These are phyloP conservation scores for Mentha longifolia DNA, from an alignment of 257 asterid species.

Conservation along the genomic window DNA sequence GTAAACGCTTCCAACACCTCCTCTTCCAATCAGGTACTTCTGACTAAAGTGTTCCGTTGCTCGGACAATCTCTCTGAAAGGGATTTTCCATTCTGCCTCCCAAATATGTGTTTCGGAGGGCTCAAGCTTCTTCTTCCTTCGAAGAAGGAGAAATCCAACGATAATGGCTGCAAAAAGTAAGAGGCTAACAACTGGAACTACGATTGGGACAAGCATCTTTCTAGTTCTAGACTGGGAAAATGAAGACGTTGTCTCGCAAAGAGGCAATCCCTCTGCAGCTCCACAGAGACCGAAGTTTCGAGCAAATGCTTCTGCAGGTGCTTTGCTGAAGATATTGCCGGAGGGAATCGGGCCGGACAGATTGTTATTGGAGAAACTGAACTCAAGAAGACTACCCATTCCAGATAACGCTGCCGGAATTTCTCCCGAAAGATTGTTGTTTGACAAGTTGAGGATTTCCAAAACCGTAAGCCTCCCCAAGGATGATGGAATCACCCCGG, in stretches of 20 bases:
- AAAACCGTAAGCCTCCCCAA: constrained; percentile 54
- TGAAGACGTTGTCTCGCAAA: constrained; percentile 43
- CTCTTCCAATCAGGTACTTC: constrained; percentile 73
- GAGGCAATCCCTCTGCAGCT: constrained; percentile 52
- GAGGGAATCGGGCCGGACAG: constrained; percentile 70
- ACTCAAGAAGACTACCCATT: constrained; percentile 55
- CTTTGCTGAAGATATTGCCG: constrained; percentile 42
- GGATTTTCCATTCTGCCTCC: constrained; percentile 74
- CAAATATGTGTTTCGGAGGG: constrained; percentile 59
- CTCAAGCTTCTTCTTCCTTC: constrained; percentile 39
- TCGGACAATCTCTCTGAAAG: constrained; percentile 60
- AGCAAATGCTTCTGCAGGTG: constrained; percentile 47
- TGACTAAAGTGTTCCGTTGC: constrained; percentile 74
- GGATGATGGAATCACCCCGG: constrained; percentile 62
- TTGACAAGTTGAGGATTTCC: constrained; percentile 67
- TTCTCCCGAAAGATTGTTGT: constrained; percentile 61
- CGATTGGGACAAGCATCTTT: constrained; percentile 48
- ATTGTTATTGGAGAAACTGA: constrained; percentile 69
- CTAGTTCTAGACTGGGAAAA: constrained; percentile 36
- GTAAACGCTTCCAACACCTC: constrained; percentile 83
- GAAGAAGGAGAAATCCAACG: constrained; percentile 38
- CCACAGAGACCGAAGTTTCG: constrained; percentile 75
- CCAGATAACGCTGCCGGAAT: constrained; percentile 61
- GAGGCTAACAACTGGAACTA: constrained; percentile 53
- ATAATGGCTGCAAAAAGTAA: constrained; percentile 43